Conservation (phyloP, 148 eudicot genomes). For the Camellia japonica region DNA sequence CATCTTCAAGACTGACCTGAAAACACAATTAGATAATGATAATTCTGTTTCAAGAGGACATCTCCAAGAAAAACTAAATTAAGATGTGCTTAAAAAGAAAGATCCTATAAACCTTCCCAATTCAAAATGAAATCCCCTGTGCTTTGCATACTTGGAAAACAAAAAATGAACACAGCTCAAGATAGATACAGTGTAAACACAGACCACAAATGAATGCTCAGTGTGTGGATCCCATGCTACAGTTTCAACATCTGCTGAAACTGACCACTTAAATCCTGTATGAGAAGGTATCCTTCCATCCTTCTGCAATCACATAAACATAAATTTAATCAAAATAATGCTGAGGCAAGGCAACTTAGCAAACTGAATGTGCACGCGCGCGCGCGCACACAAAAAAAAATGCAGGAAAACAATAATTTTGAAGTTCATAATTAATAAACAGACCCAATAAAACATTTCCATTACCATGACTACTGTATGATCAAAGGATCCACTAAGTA, state of each 20-base stretch:
- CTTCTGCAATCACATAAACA: slow-evolving; percentile 47
- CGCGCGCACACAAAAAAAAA: background rate
- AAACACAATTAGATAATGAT: slow-evolving; percentile 3
- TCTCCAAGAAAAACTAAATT: background rate
- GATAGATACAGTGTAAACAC: slow-evolving; percentile 20
- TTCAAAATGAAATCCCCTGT: background rate
- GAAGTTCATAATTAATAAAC: background rate
- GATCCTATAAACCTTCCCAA: background rate
- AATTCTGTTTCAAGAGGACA: background rate
- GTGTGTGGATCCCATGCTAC: slow-evolving; percentile 94
- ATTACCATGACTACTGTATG: slow-evolving; percentile 88
- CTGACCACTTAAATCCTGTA: slow-evolving; percentile 80
- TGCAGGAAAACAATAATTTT: background rate
- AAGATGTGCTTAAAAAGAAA: background rate
- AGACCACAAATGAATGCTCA: slow-evolving; percentile 77
- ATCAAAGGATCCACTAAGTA: slow-evolving; percentile 96
- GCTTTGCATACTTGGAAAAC: background rate
- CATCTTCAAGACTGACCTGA: slow-evolving; percentile 93
- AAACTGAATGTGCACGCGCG: background rate
- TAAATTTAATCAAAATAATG: background rate
- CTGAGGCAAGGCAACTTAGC: background rate
- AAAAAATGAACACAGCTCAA: background rate
- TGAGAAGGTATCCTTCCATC: slow-evolving; percentile 82
- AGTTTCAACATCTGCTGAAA: slow-evolving; percentile 85
- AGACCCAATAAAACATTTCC: background rate